A percentile compares a stretch with the other conserved stretches of the same genome.
Evolutionary conservation across 768 basidiomycete species (phyloP).

Genomic region (Mrakia frigida): DNA sequence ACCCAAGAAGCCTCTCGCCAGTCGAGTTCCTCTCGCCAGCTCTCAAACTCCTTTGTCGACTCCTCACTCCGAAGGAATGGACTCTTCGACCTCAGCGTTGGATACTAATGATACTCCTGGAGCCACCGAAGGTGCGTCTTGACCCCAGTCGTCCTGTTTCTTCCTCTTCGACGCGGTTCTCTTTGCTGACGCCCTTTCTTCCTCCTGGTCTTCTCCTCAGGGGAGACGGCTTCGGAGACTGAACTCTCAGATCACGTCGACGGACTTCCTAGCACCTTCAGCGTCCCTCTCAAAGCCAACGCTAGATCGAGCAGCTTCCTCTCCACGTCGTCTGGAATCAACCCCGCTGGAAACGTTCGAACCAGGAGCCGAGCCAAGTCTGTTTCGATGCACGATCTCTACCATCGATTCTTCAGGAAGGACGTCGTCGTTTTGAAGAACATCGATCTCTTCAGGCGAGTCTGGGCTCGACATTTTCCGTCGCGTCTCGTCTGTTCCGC

Average conservation of each 20-base stretch:
- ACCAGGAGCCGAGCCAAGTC: constrained; percentile 38
- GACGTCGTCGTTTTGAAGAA: constrained; percentile 77
- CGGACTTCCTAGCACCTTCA: neutral
- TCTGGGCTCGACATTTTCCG: constrained; percentile 7
- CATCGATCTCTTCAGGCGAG: constrained; percentile 77
- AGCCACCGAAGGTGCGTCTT: constrained; percentile 41
- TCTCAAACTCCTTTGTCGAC: constrained; percentile 25
- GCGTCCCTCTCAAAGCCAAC: neutral
- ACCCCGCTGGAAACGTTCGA: constrained; percentile 24
- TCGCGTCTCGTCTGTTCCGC: constrained; percentile 5
- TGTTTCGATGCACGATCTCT: constrained; percentile 66
- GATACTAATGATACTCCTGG: constrained; percentile 37
- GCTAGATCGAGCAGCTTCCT: constrained; percentile 4
- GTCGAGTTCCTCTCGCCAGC: constrained; percentile 58
- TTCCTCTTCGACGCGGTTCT: neutral
- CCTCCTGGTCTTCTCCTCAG: neutral
- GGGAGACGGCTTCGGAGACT: constrained; percentile 19
- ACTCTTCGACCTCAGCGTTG: neutral
- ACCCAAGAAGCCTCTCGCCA: constrained; percentile 73
- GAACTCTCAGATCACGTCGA: constrained; percentile 17
- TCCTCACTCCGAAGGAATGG: neutral
- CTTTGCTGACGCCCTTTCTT: constrained; percentile 2
- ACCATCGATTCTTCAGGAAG: constrained; percentile 82
- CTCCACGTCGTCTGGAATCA: neutral
- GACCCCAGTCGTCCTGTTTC: neutral